Evolutionary conservation across 768 basidiomycete species (phyloP), one percentile per base, ranked within the genome.

Genomic region (Thelephora aurantiotincta): DNA sequence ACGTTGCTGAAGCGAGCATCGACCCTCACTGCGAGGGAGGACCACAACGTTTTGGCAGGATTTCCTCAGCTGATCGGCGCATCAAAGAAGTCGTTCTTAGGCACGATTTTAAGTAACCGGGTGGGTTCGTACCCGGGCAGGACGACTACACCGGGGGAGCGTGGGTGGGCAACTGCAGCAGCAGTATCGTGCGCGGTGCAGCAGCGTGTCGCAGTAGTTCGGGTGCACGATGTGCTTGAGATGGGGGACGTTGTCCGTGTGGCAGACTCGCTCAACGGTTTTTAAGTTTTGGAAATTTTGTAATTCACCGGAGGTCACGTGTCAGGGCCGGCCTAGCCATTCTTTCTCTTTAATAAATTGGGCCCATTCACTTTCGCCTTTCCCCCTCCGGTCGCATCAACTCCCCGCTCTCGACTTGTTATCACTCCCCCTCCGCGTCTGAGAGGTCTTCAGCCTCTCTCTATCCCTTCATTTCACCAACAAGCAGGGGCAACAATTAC

Each of bases 61-160:
- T 75, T 80, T 58, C 76, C 84, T 0, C 63, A 70, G 16, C 69
- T 98, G 5, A 73, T 94, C 22, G 91, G 91, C 2, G 62, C 78
- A 1, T 93, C 89, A 9, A 68, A 82, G 43, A 98, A 98, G 60
- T 81, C 85, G 0, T 90, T 93, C 61, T 66, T 94, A 7, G 90
- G 89, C 0, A 60, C 63, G 2, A 68, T 90, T 18, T 69, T 90
- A 11, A 65, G 69, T 3, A 60, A 68, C 43, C 62, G 67, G 13
- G 73, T 75, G 6, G 52, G 55, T 2, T 58, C 58, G 34, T 66
- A 70, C 46, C 49, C 60, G 26, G 82, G 80, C 1, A 64, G 75
- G 16, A 59, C 73, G 54, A 79, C 81, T 1, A 52, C 54, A n/a
- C 74, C 86, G 1, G 72, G 68, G 50, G 84, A 91, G 48, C 66